Conservation (phyloP, 441 rosid species). For the Macaranga tanarius region DNA sequence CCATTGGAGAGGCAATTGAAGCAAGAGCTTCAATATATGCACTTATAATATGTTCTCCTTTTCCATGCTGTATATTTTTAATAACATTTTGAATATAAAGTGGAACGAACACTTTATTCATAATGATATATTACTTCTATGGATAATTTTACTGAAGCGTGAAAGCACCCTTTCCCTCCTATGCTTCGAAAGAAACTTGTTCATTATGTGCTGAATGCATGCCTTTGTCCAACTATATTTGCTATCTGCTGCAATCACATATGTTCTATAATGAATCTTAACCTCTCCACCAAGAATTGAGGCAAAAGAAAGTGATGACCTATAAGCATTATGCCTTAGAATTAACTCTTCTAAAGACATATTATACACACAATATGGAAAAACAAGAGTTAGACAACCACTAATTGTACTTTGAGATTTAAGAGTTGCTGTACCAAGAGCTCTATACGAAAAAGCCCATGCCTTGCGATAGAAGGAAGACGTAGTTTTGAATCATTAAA, state of each 20-base stretch:
- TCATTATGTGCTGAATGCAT: slow-evolving; percentile 46
- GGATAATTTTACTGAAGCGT: slow-evolving; percentile 57
- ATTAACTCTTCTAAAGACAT: slow-evolving; percentile 74
- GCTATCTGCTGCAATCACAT: slow-evolving; percentile 33
- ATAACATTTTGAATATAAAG: slow-evolving; percentile 76
- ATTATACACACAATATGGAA: slow-evolving; percentile 78
- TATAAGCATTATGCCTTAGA: slow-evolving; percentile 76
- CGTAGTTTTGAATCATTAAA: no score
- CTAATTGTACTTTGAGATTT: no score
- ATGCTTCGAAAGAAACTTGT: slow-evolving; percentile 68
- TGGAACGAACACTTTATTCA: no score
- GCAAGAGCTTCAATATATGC: slow-evolving; percentile 84
- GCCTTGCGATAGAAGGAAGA: no score
- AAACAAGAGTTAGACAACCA: no score
- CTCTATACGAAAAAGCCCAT: no score
- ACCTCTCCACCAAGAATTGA: slow-evolving; percentile 44
- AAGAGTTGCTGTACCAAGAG: no score
- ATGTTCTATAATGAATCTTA: slow-evolving; percentile 24
- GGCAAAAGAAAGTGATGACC: slow-evolving; percentile 63
- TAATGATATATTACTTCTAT: slow-evolving; percentile 39
- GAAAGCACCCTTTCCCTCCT: slow-evolving; percentile 70
- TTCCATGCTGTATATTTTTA: slow-evolving; percentile 75
- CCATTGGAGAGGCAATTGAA: slow-evolving; percentile 65
- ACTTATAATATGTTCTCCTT: slow-evolving; percentile 58
- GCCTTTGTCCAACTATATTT: no score